Base-by-base conservation (phyloP, 257 asterid species). In the Nicotiana knightiana region DNA sequence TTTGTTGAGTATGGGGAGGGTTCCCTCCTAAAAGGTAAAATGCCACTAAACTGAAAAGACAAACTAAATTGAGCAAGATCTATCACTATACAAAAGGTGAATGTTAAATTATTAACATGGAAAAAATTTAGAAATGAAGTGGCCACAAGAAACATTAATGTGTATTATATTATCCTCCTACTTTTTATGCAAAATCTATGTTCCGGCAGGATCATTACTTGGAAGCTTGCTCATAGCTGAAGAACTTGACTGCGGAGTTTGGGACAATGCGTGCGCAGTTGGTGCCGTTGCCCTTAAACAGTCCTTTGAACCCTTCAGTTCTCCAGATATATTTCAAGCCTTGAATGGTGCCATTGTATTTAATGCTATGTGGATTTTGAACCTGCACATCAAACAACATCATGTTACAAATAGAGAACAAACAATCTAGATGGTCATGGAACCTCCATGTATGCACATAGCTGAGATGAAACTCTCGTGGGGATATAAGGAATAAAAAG, bases 211-310 rank as follows among this genome's bases (percentile, higher is more conserved):
- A 75, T 7, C 26, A 51, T 71, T 93, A 96, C 98, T 94, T 94
- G 89, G 98, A 93, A 64, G 99, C 98, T 84, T 96, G 98, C 92
- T 96, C 99, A 65, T 96, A 96, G 92, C 98, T 96, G 91, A 96
- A 96, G 95, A 96, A 96, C 91, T 96, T 96, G 64, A 96, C 99
- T 6, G 99, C 99, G 48, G 99, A 96, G 85, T 96, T 96, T 62
- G 98, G 98, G 81, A 94, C 90, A 62, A 94, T 94, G 67, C 98
- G 97, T 51, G 97, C 97, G 85, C 98, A 94, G 87, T 94, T 93
- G 54, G 97, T 87, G 78, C 98, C 98, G 73, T 94, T 94, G 76
- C 98, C 98, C 90, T 93, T 92, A 82, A 92, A 94, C 86, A 93
- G 78, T 76, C 98, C 98, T 83, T 85, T 91, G 64, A 93, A 81